Evolutionary conservation across 2,329 filamentous ascomycete genomes (phyloP), one percentile per base, ranked within the genome.

Genomic region (Ascochyta rabiei): DNA sequence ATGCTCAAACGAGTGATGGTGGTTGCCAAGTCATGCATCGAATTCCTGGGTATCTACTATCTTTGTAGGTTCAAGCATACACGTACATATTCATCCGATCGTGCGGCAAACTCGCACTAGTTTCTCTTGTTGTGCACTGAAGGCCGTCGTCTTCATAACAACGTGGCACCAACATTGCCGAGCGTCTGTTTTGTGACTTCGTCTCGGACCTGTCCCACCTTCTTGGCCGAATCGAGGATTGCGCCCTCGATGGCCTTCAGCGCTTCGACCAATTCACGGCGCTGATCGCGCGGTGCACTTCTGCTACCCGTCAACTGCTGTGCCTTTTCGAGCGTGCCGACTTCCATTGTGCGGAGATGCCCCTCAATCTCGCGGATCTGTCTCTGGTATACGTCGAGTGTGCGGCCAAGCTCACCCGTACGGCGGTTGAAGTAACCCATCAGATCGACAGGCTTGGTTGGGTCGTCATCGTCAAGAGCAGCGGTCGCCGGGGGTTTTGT

Each of bases 281-380:
- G 53, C 75, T 77, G 59, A 61, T 78, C 60, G 64, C 74, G 57
- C 19, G 74, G 59, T 44, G 62, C 68, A 44, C 68, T 71, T 48
- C 70, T 59, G 47, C 66, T 69, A 35, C 69, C 74, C 57, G 69
- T 69, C 45, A 80, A 61, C 56, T 76, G 73, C 63, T 80, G 75
- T 40, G 74, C 74, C 62, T 79, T 78, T 50, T 76, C 69, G 13
- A 77, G 44, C 4, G 79, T 77, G 16, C 75, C 75, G 15, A 68
- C 68, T 61, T 82, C 80, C 62, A 82, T 77, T 8, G 78, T 79
- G n/a, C 76, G 66, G 43, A 82, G 70, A 61, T 82, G 80, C 18
- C 69, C 68, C 56, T 81, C 79, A 33, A 82, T 80, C 61, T 81
- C 80, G 35, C 70, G 66, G 16, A 82, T 73, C 50, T 79, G 78